A percentile compares a stretch with the other conserved stretches of the same genome.
phyloP scores from a whole-genome alignment of 2,329 filamentous ascomycete species.

The Fusarium dlaminii region DNA sequence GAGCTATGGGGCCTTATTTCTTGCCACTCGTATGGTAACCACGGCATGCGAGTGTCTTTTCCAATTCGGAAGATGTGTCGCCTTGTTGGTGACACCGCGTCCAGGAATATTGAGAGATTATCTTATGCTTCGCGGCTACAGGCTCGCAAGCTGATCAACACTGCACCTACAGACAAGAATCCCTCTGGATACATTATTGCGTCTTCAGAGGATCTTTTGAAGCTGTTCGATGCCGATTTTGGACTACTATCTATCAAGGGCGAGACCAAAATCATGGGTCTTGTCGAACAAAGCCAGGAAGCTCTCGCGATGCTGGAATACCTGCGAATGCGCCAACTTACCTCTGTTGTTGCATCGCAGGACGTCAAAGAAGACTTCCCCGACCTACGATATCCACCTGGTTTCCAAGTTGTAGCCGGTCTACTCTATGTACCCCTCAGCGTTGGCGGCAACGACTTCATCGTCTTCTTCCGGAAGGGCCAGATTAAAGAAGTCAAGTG shows the following conservation, averaged over 20 bases:
- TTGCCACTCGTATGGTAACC: constrained; percentile 80
- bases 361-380: constrained; percentile 82
- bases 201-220: constrained; percentile 85
- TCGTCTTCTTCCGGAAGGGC: constrained; percentile 86
- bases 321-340: constrained; percentile 77
- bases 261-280: constrained; percentile 88
- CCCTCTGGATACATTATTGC: constrained; percentile 91
- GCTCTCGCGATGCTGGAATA: constrained; percentile 87
- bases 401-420: constrained; percentile 81
- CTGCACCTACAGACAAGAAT: constrained; percentile 80
- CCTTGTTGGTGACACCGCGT: constrained; percentile 85
- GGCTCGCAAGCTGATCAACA: constrained; percentile 88
- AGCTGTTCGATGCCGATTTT: constrained; percentile 87
- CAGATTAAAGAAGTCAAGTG: constrained; percentile 82
- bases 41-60: constrained; percentile 90
- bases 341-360: constrained; percentile 79
- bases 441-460: constrained; percentile 80
- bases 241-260: constrained; percentile 84
- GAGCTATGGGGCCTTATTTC: constrained; percentile 90
- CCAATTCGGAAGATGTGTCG: constrained; percentile 93
- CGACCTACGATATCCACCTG: constrained; percentile 80
- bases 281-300: constrained; percentile 80
- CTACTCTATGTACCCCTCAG: constrained; percentile 85
- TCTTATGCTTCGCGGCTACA: constrained; percentile 88
- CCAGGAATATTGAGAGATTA: constrained; percentile 85